Evolutionary conservation across 2,329 filamentous ascomycete species (phyloP).

Genomic region (Lecanicillium sp.): DNA sequence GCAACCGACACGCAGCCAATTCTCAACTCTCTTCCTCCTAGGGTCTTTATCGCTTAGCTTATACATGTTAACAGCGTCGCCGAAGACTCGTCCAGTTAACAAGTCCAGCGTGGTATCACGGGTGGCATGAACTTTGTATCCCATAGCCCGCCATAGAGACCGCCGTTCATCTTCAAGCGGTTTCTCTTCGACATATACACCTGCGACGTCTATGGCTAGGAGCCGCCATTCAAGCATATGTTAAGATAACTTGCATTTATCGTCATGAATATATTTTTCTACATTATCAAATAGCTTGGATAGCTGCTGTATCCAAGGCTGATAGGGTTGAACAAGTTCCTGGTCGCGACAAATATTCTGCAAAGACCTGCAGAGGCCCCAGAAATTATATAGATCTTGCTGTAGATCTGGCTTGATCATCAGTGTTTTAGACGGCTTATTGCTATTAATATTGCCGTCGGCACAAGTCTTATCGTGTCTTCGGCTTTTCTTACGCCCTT

Average conservation of each 20-base stretch:
- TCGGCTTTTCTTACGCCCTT: no score
- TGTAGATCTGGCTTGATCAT: no score
- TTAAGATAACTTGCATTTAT: not conserved
- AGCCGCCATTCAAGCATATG: constrained; percentile 1
- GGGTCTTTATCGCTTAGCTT: not conserved
- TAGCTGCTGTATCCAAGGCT: not conserved
- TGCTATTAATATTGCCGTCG: no score
- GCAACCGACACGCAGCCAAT: constrained; percentile 1
- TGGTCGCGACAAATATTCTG: not conserved
- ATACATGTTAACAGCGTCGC: not conserved
- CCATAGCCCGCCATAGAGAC: not conserved
- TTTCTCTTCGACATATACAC: not conserved
- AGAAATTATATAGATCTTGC: not conserved
- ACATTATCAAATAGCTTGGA: not conserved
- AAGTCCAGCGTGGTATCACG: constrained; percentile 1
- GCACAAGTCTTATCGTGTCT: no score
- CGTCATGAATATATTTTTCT: not conserved
- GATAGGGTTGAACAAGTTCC: not conserved
- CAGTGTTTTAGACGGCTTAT: no score
- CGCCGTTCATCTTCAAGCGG: not conserved
- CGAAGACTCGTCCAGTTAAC: not conserved
- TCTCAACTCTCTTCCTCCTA: not conserved
- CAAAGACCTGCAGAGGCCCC: constrained; percentile 1
- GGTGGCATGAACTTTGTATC: not conserved
- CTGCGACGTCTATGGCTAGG: not conserved